phyloP scores from a whole-genome alignment of 306 rosid genomes.

The Oxytropis ochrocephala region DNA sequence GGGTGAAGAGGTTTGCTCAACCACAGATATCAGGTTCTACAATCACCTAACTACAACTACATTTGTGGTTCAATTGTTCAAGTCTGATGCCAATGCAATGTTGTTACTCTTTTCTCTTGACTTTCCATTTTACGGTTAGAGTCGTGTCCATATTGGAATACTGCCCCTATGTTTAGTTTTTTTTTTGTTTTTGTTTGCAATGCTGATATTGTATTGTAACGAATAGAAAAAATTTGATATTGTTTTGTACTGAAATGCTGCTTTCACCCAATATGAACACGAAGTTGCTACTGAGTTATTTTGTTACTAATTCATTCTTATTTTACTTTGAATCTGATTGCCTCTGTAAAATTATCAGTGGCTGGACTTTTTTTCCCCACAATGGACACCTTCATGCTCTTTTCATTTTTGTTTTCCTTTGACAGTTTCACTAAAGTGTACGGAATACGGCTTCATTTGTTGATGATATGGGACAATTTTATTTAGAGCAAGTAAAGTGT shows the following conservation, averaged over 20 bases:
- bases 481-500: background rate
- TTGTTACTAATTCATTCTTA: background rate
- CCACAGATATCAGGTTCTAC: slow-evolving; percentile 6
- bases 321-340: background rate
- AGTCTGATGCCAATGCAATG: slow-evolving; percentile 26
- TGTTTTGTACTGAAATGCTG: slow-evolving; percentile 1
- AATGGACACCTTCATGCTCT: background rate
- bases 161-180: slow-evolving; percentile 17
- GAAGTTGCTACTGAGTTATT: background rate
- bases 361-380: background rate
- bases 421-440: background rate
- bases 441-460: slow-evolving; percentile 7
- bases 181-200: slow-evolving; percentile 1
- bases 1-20: background rate
- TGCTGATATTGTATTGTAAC: slow-evolving; percentile 25
- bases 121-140: slow-evolving; percentile 12
- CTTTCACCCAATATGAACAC: background rate
- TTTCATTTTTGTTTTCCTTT: background rate
- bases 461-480: background rate
- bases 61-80: slow-evolving; percentile 38
- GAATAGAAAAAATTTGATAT: background rate
- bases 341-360: background rate
- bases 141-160: slow-evolving; percentile 13
- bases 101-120: background rate
- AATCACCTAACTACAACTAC: slow-evolving; percentile 2